Percentiles rank a stretch among this genome's conserved stretches.
phyloP scores from a whole-genome alignment of 495 filamentous ascomycete genomes.

The Annulohypoxylon moriforme region DNA sequence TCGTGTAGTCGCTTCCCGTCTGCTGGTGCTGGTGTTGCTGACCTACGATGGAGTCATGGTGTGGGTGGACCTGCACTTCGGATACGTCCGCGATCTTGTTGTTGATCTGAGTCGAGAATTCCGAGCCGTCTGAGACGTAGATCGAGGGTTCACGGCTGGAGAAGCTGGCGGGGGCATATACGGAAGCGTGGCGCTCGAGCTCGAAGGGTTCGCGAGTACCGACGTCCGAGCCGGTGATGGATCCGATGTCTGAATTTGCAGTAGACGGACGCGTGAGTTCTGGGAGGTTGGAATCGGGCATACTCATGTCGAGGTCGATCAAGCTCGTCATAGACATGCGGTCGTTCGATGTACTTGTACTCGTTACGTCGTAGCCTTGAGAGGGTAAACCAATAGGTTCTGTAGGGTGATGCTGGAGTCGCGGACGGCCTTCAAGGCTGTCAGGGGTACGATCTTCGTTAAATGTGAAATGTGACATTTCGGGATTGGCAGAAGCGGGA shows the following conservation, averaged over 20 bases:
- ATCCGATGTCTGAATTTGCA: conserved; percentile 63
- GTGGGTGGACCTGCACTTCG: conserved; percentile 21
- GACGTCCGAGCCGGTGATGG: conserved; percentile 59
- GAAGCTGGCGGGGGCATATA: conserved; percentile 55
- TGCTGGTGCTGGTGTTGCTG: conserved; percentile 38
- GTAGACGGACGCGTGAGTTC: conserved; percentile 62
- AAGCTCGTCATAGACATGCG: conserved; percentile 59
- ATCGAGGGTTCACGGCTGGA: conserved; percentile 60
- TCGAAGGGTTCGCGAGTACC: conserved; percentile 64
- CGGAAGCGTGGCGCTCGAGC: conserved; percentile 63
- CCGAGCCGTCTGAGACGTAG: conserved; percentile 63
- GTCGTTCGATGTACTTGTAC: conserved; percentile 43
- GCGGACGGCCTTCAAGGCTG: conserved; percentile 54
- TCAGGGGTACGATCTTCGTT: conserved; percentile 48
- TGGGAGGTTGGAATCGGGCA: conserved; percentile 50
- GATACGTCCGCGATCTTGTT: conserved; percentile 46
- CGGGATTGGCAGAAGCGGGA: conserved; percentile 62
- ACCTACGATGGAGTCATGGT: conserved; percentile 23
- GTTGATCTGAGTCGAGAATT: conserved; percentile 49
- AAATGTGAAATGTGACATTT: conserved; percentile 62
- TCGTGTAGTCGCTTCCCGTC: conserved; percentile 34
- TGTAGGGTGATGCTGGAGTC: conserved; percentile 62
- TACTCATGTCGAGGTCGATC: conserved; percentile 65
- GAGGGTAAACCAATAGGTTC: conserved; percentile 59
- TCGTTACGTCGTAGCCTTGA: conserved; percentile 51